Evolutionary conservation across 2,329 filamentous ascomycete genomes (phyloP).

Genomic region (Trichophaea hybrida): DNA sequence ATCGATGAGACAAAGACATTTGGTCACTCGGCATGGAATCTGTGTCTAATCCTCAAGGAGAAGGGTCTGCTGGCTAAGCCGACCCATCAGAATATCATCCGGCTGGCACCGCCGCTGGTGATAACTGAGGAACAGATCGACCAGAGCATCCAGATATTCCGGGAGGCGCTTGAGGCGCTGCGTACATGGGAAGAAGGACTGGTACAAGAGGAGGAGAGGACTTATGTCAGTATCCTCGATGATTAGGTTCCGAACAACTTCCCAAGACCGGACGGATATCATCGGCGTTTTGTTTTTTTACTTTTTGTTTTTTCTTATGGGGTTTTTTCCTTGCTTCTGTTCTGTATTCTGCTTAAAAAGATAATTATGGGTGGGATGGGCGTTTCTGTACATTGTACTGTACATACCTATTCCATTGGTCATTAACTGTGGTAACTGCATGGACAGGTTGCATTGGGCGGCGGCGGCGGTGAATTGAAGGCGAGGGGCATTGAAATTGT

Average conservation of each 20-base stretch:
- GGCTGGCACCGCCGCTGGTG: constrained; percentile 87
- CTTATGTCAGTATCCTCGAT: constrained; percentile 45
- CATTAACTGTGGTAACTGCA: too few species aligned
- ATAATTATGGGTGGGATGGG: too few species aligned
- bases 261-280: not conserved
- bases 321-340: too few species aligned
- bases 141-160: constrained; percentile 63
- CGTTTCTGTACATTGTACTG: too few species aligned
- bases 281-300: not conserved
- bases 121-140: constrained; percentile 80
- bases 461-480: too few species aligned
- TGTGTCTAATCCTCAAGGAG: constrained; percentile 87
- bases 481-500: too few species aligned
- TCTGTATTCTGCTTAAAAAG: too few species aligned
- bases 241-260: constrained; percentile 32
- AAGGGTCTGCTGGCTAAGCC: constrained; percentile 96
- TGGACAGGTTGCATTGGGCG: too few species aligned
- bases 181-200: constrained; percentile 35
- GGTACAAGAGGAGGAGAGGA: constrained; percentile 46
- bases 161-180: constrained; percentile 66
- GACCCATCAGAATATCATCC: constrained; percentile 96
- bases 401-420: too few species aligned
- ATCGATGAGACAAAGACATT: constrained; percentile 80
- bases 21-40: constrained; percentile 74
- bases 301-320: too few species aligned